Percentiles rank a stretch among this genome's conserved stretches.
These are phyloP conservation scores for Pleurotus citrinopileatus DNA, from an alignment of 768 basidiomycete genomes.

Conservation along the genomic window DNA sequence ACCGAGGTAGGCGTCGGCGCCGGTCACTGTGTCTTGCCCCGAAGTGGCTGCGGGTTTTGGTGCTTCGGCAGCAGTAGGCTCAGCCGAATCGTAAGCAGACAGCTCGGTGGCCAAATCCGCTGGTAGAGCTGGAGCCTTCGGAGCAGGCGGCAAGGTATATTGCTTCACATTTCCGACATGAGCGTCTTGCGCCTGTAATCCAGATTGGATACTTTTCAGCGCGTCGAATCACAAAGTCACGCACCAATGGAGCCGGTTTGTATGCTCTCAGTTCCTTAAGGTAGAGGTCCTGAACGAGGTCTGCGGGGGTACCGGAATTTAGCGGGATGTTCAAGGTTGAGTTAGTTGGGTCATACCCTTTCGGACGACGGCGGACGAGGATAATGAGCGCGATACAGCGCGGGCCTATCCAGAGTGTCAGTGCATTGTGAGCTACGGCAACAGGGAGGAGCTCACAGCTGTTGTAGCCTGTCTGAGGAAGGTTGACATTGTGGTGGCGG, in stretches of 20 bases:
- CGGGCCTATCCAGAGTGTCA: conserved; percentile 40
- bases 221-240: conserved; percentile 26
- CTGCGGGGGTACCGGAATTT: conserved; percentile 52
- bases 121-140: conserved; percentile 74
- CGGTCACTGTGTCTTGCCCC: conserved; percentile 42
- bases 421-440: background rate
- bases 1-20: conserved; percentile 74
- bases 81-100: conserved; percentile 77
- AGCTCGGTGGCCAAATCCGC: conserved; percentile 87
- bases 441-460: conserved; percentile 35
- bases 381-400: conserved; percentile 51
- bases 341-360: conserved; percentile 51
- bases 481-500: conserved; percentile 58
- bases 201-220: background rate
- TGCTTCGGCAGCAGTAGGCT: conserved; percentile 54
- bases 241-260: conserved; percentile 71
- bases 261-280: conserved; percentile 86
- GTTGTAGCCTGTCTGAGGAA: conserved; percentile 59
- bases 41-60: conserved; percentile 28
- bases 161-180: conserved; percentile 85
- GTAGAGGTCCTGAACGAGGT: conserved; percentile 92
- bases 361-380: conserved; percentile 56
- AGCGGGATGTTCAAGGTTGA: conserved; percentile 8
- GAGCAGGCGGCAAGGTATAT: conserved; percentile 72
- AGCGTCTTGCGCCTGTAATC: conserved; percentile 77